These are phyloP conservation scores for Limonium bicolor DNA, from an alignment of 148 eudicot genomes.

Conservation along the genomic window DNA sequence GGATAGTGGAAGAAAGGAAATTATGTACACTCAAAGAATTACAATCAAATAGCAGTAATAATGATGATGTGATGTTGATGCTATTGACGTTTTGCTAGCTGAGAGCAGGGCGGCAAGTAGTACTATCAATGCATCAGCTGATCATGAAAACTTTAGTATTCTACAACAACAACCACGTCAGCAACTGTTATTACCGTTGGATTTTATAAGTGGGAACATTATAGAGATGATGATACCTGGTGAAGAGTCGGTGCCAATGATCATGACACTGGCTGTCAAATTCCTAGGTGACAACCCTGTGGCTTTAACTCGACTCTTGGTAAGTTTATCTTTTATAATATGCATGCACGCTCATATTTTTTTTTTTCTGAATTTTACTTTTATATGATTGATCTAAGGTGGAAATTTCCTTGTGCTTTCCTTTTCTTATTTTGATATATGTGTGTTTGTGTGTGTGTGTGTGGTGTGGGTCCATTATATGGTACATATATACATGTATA, in stretches of 20 bases:
- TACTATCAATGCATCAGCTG: too few relatives aligned
- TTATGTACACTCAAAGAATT: conserved; percentile 2
- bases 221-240: conserved; percentile 98
- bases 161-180: too few relatives aligned
- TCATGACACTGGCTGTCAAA: conserved; percentile 85
- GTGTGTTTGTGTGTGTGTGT: too few relatives aligned
- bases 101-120: conserved; percentile 10
- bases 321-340: conserved; percentile 21
- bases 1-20: conserved; percentile 37
- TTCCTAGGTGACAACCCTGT: conserved; percentile 63
- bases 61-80: conserved; percentile 1
- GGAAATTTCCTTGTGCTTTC: too few relatives aligned
- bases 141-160: too few relatives aligned
- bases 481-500: too few relatives aligned
- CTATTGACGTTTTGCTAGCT: too few relatives aligned
- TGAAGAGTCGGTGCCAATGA: conserved; percentile 86
- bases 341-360: too few relatives aligned
- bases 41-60: conserved; percentile 4
- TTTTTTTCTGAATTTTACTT: too few relatives aligned
- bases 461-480: too few relatives aligned
- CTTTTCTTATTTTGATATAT: neutral
- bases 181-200: conserved; percentile 30
- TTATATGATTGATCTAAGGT: too few relatives aligned
- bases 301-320: conserved; percentile 44
- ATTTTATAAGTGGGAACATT: conserved; percentile 63